Conservation (phyloP, 257 asterid species). For the Lavandula angustifolia region DNA sequence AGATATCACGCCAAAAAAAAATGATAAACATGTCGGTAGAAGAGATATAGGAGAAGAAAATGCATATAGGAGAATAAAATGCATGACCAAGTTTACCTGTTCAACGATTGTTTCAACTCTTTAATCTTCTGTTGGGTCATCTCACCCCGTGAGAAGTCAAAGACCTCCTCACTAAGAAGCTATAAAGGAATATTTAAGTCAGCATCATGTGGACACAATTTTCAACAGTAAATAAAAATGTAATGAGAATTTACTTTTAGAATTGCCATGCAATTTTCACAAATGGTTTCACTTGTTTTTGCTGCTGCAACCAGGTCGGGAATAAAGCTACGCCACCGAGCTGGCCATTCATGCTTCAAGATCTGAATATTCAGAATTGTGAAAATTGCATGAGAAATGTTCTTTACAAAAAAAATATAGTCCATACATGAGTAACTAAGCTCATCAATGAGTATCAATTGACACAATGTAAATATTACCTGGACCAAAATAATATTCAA, state of each 20-base stretch:
- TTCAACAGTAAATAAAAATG: conserved; percentile 14
- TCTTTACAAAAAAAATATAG: conserved; percentile 8
- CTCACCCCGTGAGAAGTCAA: conserved; percentile 99
- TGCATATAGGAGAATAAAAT: too few relatives aligned
- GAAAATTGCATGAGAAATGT: conserved; percentile 2
- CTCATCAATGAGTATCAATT: conserved; percentile 4
- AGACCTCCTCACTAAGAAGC: conserved; percentile 99
- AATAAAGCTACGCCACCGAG: conserved; percentile 87
- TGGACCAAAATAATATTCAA: conserved; percentile 88
- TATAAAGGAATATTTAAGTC: conserved; percentile 42
- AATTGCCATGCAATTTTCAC: conserved; percentile 99
- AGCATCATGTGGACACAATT: conserved; percentile 25
- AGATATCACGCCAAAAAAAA: conserved; percentile 6
- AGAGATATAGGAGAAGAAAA: conserved; percentile 10
- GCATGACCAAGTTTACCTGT: conserved; percentile 73
- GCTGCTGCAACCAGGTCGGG: conserved; percentile 99
- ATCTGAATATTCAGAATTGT: conserved; percentile 49
- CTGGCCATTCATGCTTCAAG: conserved; percentile 99
- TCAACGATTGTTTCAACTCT: conserved; percentile 86
- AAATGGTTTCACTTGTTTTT: conserved; percentile 90
- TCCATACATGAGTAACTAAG: conserved; percentile 5
- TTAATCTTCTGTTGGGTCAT: conserved; percentile 98
- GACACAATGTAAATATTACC: conserved; percentile 47
- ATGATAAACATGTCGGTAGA: background rate
- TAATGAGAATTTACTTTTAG: conserved; percentile 54